Evolutionary conservation across 2,329 filamentous ascomycete species (phyloP).

Genomic region (Pleomassaria siparia): DNA sequence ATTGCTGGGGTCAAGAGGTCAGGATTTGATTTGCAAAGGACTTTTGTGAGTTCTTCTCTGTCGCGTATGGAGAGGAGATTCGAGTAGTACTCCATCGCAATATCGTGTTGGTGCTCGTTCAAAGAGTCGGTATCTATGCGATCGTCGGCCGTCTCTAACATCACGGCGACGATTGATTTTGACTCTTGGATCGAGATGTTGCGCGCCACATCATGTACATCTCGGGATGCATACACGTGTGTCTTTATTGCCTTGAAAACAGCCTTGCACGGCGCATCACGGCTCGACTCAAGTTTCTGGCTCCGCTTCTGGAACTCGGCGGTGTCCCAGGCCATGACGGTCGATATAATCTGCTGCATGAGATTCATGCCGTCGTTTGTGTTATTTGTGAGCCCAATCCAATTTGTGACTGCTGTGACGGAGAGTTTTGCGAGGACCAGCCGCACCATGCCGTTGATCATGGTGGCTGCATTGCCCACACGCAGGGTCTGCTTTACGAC

Average conservation of each 20-base stretch:
- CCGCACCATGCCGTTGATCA: conserved; percentile 75
- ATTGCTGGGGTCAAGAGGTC: conserved; percentile 72
- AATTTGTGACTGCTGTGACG: conserved; percentile 73
- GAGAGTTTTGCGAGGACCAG: conserved; percentile 77
- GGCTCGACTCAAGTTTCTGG: conserved; percentile 65
- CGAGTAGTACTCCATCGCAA: conserved; percentile 70
- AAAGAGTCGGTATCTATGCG: conserved; percentile 53
- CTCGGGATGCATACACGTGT: conserved; percentile 56
- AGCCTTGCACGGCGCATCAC: conserved; percentile 60
- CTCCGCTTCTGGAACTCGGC: conserved; percentile 67
- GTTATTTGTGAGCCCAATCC: conserved; percentile 71
- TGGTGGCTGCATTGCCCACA: conserved; percentile 76
- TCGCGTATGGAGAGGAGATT: conserved; percentile 72
- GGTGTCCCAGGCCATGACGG: conserved; percentile 72
- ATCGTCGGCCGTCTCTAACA: conserved; percentile 56
- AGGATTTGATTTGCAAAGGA: conserved; percentile 68
- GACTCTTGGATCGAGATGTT: conserved; percentile 54
- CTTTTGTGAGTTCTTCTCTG: conserved; percentile 67
- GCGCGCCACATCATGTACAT: conserved; percentile 62
- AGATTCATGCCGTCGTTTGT: conserved; percentile 80
- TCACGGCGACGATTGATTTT: conserved; percentile 66
- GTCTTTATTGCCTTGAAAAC: conserved; percentile 63
- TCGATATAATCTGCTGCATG: conserved; percentile 73
- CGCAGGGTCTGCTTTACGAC: conserved; percentile 72
- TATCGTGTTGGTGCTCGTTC: conserved; percentile 61